Evolutionary conservation across 169 alveolate species (phyloP), one percentile per base, ranked within the genome.

Genomic region (Cryptosporidium andersoni): DNA sequence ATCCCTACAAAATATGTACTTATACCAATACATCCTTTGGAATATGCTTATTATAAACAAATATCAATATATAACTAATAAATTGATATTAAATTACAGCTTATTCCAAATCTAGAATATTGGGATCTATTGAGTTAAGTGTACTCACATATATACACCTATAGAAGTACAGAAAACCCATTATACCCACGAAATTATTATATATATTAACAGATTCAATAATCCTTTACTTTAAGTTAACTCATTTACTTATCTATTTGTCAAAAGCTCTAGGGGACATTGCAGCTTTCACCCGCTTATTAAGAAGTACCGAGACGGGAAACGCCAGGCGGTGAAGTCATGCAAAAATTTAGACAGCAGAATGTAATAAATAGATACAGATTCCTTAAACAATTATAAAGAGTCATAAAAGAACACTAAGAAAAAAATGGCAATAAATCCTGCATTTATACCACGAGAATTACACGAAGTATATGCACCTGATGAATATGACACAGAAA

Each of bases 401-500:
- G 25, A 25, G 25, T 25, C 25, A 25, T 25, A 25, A 25, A 0
- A 25, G 25, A 25, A 25, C 25, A 25, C 25, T 25, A 25, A 25
- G 0, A 0, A 14, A 11, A 8, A 60, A n/a, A 74, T 74, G 85
- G 74, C 85, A 0, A 64, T 74, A 39, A 74, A 74, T 60, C 85
- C 85, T 2, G 85, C 85, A 12, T 43, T 74, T 34, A 74, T 74
- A 47, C 85, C 85, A 6, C 55, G 60, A 51, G 85, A 74, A 60
- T 60, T 74, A n/a, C 55, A 66, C 1, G 62, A 74, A 0, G 62
- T 74, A 9, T 74, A 58, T 49, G 85, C 85, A 2, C 85, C 85
- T 3, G 85, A 47, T 25, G 25, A 3, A 36, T 62, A 74, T 60
- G 85, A 74, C 47, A 4, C 85, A 14, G 60, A 62, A 34, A 45